Base-by-base conservation (phyloP, 495 filamentous ascomycete species). In the Baudoinia panamericana region DNA sequence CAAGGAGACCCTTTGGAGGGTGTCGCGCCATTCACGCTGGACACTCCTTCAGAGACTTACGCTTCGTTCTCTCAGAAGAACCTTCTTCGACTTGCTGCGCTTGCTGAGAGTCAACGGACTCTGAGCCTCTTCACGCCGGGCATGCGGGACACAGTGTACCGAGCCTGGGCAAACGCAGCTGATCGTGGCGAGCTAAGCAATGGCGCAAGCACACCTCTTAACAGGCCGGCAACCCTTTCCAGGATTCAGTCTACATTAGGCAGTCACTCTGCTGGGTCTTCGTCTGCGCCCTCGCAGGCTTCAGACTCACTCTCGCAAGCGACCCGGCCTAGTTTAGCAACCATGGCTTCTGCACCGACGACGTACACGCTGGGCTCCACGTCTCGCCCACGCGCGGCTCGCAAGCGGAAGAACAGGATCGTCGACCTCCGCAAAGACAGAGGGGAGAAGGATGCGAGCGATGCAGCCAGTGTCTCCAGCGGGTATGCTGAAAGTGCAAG, bases 11-110 rank as follows among this genome's bases (percentile, higher is more conserved):
- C 75, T 11, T 52, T 90, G 34, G 80, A 85, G 56, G 70, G 25
- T 19, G 55, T 23, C 75, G 28, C 24, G 9, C 74, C 78, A 8
- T 60, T 93, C 25, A 80, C 81, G 1, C 64, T 88, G 13, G 80
- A 92, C 46, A 73, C 77, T 4, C 72, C 73, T 4, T 70, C 82
- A 7, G 84, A 90, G 52, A 72, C 73, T 11, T 82, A 85, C 57
- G 78, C 82, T 0, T 65, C 90, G 18, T 94, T 93, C 60, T 93
- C 84, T 1, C 83, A 92, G 54, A 90, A 86, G 70, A 93, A 87
- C 49, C 64, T 94, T 25, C 59, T 85, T 5, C 77, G 78, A 36
- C 63, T 95, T 11, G 80, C 72, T 13, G 72, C 81, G 17, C 66
- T 94, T 38, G 82, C 71, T 0, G 74, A 84, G 48, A 84, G 85